Conservation (phyloP, 306 rosid genomes). For the Pueraria montana region DNA sequence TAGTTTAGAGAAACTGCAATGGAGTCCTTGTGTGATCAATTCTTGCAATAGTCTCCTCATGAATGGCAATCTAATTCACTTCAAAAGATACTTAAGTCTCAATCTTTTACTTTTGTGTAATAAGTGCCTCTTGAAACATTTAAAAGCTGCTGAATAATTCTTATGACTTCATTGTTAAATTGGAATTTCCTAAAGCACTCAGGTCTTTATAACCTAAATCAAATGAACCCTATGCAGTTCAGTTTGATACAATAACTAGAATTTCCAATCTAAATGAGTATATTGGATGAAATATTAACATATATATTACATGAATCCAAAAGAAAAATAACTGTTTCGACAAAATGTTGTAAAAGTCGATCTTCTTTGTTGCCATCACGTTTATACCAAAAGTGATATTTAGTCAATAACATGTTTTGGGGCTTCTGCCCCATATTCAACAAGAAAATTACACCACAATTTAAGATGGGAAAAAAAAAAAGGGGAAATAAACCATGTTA, state of each 20-base stretch:
- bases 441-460: neutral
- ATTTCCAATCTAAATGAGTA: neutral
- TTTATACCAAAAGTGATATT: neutral
- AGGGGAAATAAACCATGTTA: neutral
- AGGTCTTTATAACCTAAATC: neutral
- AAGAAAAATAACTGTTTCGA: neutral
- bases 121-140: slow-evolving; percentile 5
- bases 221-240: neutral
- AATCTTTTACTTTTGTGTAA: slow-evolving; percentile 6
- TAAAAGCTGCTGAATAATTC: slow-evolving; percentile 19
- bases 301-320: neutral
- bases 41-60: slow-evolving; percentile 2
- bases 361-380: neutral
- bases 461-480: neutral
- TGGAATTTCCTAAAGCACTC: slow-evolving; percentile 5
- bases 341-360: neutral
- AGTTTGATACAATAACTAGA: neutral
- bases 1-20: neutral
- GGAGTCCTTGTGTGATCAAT: neutral
- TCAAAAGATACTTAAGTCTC: slow-evolving; percentile 11
- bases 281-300: neutral
- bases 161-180: slow-evolving; percentile 25
- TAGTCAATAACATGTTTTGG: neutral
- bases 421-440: neutral
- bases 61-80: too few species aligned